Conservation (phyloP, 1,284 basidiomycete genomes). For the Marasmius oreades region DNA sequence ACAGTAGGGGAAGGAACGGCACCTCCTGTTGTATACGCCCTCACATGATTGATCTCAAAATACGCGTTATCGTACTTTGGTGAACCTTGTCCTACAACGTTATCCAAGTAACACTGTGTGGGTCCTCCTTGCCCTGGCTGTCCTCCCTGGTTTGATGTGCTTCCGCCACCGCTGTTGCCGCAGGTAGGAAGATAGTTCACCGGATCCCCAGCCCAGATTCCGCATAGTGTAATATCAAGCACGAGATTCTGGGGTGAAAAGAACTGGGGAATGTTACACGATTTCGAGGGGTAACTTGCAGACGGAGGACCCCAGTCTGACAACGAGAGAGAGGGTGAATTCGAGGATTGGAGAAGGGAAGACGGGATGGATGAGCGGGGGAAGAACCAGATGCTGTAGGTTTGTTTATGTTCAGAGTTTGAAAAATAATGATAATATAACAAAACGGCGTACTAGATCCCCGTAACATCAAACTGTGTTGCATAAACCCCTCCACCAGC, state of each 20-base stretch:
- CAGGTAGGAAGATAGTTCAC: constrained; percentile 11
- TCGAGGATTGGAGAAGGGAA: constrained; percentile 31
- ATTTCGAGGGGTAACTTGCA: constrained; percentile 44
- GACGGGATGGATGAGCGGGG: constrained; percentile 35
- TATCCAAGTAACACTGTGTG: constrained; percentile 11
- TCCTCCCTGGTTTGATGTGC: too few species aligned
- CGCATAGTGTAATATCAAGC: constrained; percentile 51
- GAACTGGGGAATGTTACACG: constrained; percentile 46
- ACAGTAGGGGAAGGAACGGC: constrained; percentile 8
- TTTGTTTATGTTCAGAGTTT: constrained; percentile 11
- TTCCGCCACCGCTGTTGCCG: neutral
- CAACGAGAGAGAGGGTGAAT: constrained; percentile 43
- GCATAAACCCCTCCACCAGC: constrained; percentile 67
- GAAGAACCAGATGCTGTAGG: constrained; percentile 24
- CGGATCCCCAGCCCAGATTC: constrained; percentile 33
- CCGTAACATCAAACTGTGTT: constrained; percentile 53
- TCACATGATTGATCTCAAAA: constrained; percentile 14
- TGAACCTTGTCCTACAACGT: constrained; percentile 13
- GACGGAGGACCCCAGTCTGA: constrained; percentile 56
- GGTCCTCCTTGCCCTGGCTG: too few species aligned
- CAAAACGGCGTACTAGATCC: constrained; percentile 23
- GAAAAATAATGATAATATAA: neutral
- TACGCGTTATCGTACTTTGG: constrained; percentile 15
- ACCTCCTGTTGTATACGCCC: constrained; percentile 15
- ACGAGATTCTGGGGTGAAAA: constrained; percentile 55